Base-by-base conservation (phyloP, 495 filamentous ascomycete species). In the Rostrohypoxylon terebratum region DNA sequence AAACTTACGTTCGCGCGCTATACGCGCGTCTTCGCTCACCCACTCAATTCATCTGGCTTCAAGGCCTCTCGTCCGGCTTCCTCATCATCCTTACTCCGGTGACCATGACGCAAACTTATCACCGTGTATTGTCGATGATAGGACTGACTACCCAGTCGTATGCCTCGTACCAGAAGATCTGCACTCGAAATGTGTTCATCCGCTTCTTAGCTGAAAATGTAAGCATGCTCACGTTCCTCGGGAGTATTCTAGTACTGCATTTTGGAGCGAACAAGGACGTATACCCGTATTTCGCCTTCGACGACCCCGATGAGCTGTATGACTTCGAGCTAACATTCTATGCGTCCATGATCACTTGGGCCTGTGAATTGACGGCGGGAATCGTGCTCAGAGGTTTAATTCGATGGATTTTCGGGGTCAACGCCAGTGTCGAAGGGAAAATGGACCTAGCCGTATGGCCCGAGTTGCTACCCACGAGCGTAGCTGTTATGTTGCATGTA, bases 1-100 rank as follows among this genome's bases (percentile, higher is more conserved):
- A 90, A 78, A 90, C 88, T 2, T 90, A 90, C 78, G 88, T 90
- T n/a, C 87, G 88, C 28, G 88, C 88, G 5, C 70, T 90, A n/a
- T 90, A 90, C 71, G 88, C 88, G 13, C 85, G 88, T 11, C 82
- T 90, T 16, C 86, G 88, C 25, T 85, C 82, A 10, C 88, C 87
- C 3, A 73, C 76, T 18, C 88, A 90, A 74, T 90, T 90, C 78
- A 82, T 87, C 57, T 80, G 84, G 66, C 82, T 90, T 14, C 88
- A 90, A 72, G 72, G 86, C 2, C 75, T 90, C 48, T 89, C 87
- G 0, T 88, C 85, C 1, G 80, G 83, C 5, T 78, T 83, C 65
- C 84, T 88, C 67, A 89, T 90, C 73, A 81, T 90, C 63, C 80
- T 90, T 11, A 85, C 83, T 9, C 88, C 88, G 5, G 63, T 90